These are phyloP conservation scores for Aaosphaeria pasadenensis DNA, from an alignment of 2,329 filamentous ascomycete genomes.

Conservation along the genomic window DNA sequence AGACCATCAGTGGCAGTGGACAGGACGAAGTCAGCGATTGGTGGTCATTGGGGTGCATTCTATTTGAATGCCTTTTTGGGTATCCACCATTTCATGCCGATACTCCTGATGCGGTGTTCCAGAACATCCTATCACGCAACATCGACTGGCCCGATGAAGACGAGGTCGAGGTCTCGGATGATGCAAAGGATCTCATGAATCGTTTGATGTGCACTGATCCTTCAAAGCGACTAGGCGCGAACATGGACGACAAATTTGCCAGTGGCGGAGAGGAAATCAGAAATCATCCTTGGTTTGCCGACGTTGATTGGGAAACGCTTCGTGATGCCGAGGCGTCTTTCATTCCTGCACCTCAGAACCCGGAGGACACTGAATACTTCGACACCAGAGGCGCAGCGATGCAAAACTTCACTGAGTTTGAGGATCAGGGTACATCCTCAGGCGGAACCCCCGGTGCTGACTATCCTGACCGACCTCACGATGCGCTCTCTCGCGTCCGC, in stretches of 20 bases:
- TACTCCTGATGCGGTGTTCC: slow-evolving; percentile 90
- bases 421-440: slow-evolving; percentile 80
- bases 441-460: slow-evolving; percentile 66
- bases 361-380: slow-evolving; percentile 97
- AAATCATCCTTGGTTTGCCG: slow-evolving; percentile 82
- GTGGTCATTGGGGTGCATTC: slow-evolving; percentile 99
- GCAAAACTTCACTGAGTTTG: slow-evolving; percentile 91
- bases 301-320: slow-evolving; percentile 83
- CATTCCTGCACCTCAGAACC: slow-evolving; percentile 86
- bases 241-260: slow-evolving; percentile 75
- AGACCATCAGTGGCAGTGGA: slow-evolving; percentile 91
- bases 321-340: slow-evolving; percentile 97
- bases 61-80: slow-evolving; percentile 94
- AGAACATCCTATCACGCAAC: slow-evolving; percentile 85
- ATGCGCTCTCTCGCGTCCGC: slow-evolving; percentile 85
- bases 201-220: slow-evolving; percentile 84
- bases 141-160: slow-evolving; percentile 90
- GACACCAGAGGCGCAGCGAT: slow-evolving; percentile 87
- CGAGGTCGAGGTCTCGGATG: slow-evolving; percentile 71
- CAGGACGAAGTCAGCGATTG: slow-evolving; percentile 99
- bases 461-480: slow-evolving; percentile 86
- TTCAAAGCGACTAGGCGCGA: slow-evolving; percentile 76
- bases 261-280: slow-evolving; percentile 91
- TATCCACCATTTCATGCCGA: slow-evolving; percentile 89
- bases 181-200: slow-evolving; percentile 94